These are phyloP conservation scores for Diaporthe humulicola DNA, from an alignment of 2,329 filamentous ascomycete genomes.

Conservation along the genomic window DNA sequence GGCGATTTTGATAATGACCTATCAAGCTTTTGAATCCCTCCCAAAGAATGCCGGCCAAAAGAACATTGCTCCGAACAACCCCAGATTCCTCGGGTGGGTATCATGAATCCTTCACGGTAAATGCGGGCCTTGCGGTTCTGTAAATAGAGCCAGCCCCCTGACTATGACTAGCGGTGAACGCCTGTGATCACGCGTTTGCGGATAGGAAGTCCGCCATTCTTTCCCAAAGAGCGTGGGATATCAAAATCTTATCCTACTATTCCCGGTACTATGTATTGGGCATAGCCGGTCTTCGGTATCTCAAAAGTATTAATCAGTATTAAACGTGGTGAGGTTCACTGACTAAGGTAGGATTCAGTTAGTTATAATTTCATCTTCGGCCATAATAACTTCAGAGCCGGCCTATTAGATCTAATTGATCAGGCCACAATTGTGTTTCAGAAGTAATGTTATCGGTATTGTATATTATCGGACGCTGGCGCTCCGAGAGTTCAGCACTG, in stretches of 20 bases:
- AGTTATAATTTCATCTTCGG: background rate
- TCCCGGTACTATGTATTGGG: background rate
- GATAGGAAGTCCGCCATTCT: background rate
- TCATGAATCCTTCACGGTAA: background rate
- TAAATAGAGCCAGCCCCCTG: constrained; percentile 5
- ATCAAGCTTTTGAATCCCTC: background rate
- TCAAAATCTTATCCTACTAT: background rate
- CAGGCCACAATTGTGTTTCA: no score
- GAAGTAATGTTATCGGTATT: no score
- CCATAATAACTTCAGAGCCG: no score
- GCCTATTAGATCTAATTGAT: no score
- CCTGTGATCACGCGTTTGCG: background rate
- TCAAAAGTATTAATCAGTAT: background rate
- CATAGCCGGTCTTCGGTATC: background rate
- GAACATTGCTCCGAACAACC: background rate
- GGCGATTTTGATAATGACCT: background rate
- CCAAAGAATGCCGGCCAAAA: background rate
- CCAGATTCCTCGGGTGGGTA: constrained; percentile 11
- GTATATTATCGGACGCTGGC: no score
- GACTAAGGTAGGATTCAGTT: no score
- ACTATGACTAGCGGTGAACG: constrained; percentile 13
- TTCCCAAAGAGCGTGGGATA: no score
- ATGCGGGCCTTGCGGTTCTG: background rate
- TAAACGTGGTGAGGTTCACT: background rate
- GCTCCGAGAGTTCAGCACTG: no score